phyloP scores from a whole-genome alignment of 306 rosid species.

The Cajanus cajan region DNA sequence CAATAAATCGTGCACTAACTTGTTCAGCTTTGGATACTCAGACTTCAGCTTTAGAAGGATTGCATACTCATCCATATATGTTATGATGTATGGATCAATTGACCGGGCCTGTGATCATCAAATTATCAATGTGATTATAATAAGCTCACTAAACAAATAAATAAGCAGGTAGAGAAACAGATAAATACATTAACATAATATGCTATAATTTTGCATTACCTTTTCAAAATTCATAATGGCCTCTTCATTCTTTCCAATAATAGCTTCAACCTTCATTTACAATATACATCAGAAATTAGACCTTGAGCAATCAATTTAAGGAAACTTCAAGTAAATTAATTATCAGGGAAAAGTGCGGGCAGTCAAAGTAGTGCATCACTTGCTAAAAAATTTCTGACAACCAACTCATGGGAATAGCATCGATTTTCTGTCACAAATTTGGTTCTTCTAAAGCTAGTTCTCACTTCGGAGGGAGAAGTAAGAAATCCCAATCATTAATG shows the following conservation, averaged over 20 bases:
- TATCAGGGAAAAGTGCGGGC: too few species aligned
- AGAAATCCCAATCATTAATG: background rate
- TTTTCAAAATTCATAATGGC: conserved; percentile 92
- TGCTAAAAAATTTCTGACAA: background rate
- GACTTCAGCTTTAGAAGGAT: conserved; percentile 93
- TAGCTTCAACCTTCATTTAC: conserved; percentile 84
- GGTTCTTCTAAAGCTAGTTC: background rate
- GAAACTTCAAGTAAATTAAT: background rate
- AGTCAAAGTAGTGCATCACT: background rate
- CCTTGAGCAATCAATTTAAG: conserved; percentile 22
- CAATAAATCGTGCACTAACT: conserved; percentile 84
- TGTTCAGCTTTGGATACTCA: conserved; percentile 82
- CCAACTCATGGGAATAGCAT: background rate
- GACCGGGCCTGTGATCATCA: conserved; percentile 75
- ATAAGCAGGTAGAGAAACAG: background rate
- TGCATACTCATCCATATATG: conserved; percentile 99
- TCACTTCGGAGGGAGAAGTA: background rate
- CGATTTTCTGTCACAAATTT: background rate
- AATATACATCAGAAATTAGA: conserved; percentile 26
- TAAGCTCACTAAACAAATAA: background rate
- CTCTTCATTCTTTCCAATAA: conserved; percentile 93
- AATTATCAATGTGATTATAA: conserved; percentile 24
- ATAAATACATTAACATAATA: conserved; percentile 19
- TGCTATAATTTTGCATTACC: conserved; percentile 45
- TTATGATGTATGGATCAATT: conserved; percentile 80